Evolutionary conservation across 2,329 filamentous ascomycete species (phyloP).

Genomic region (Trichoderma lentiforme): DNA sequence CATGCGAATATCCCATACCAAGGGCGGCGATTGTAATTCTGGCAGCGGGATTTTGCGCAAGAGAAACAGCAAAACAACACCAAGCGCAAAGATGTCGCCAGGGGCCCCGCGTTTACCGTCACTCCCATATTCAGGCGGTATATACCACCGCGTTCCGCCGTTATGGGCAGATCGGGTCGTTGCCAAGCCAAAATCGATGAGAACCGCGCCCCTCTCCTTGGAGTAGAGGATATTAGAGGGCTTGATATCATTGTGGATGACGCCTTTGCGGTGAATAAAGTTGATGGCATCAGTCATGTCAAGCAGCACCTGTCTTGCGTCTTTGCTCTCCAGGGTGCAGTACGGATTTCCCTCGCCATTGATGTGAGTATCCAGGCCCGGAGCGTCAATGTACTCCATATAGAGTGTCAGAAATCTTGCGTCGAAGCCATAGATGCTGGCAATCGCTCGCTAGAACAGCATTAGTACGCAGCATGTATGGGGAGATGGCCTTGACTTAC

Average conservation of each 20-base stretch:
- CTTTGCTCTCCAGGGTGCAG: neutral
- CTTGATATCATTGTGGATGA: slow-evolving; percentile 23
- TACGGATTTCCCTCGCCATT: neutral
- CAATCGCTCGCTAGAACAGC: neutral
- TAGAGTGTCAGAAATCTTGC: neutral
- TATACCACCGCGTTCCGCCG: neutral
- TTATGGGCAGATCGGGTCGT: neutral
- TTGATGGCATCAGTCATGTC: slow-evolving; percentile 24
- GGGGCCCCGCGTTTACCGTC: neutral
- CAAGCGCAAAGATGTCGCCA: neutral
- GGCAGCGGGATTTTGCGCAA: neutral
- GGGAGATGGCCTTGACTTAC: neutral
- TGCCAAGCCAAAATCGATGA: slow-evolving; percentile 4
- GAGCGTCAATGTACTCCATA: neutral
- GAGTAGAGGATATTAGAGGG: slow-evolving; percentile 20
- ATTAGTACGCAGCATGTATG: too few relatives aligned
- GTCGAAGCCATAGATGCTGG: neutral
- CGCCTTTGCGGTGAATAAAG: slow-evolving; percentile 6
- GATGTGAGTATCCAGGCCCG: neutral
- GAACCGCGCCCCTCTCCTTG: slow-evolving; percentile 15
- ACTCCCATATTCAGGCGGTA: neutral
- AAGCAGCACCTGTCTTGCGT: neutral
- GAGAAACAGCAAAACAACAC: neutral
- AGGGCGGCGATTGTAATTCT: neutral
- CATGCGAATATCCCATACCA: neutral